Evolutionary conservation across 495 filamentous ascomycete genomes (phyloP), one percentile per base, ranked within the genome.

Genomic region (Symbiotaphrina buchneri): DNA sequence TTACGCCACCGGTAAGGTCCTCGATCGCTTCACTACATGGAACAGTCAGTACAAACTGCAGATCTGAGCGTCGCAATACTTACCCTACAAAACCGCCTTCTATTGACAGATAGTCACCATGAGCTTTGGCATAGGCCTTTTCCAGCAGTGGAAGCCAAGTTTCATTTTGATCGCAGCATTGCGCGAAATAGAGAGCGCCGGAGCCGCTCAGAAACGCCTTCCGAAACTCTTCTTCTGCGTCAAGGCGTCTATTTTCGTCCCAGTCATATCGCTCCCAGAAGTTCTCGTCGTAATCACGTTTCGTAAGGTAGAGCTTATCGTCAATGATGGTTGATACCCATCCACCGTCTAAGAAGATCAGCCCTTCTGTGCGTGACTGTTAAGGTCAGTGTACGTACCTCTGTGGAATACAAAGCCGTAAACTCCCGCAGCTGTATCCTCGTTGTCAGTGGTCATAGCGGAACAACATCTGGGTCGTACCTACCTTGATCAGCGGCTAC

Each of bases 121-220:
- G 85, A 7, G 82, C 83, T 48, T 95, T 95, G 27, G 85, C 85
- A 51, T 87, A 95, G 0, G 85, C 85, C 49, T 95, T 95, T 44
- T 95, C 85, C 3, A 95, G 63, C 28, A 95, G 52, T 1, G 85
- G 85, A 17, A 95, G 56, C 85, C 85, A 95, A 0, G 82, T 95
- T 54, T 95, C 85, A 43, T 90, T 84, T 16, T 68, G 59, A 42
- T 83, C 68, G 39, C 68, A 64, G 48, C 83, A 92, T 41, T 82
- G 77, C 1, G 81, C 80, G 53, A 90, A 92, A 40, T 78, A 83
- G 4, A 95, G 46, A 0, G 83, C 76, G 14, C 69, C 61, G 4
- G 74, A 83, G 5, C 73, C 73, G 3, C 65, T 74, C 47, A 90
- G 82, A 48, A 72, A 78, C 1, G 61, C 63, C 32, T 63, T 65